phyloP scores from a whole-genome alignment of 257 asterid genomes.

The Solanum lignicaule region DNA sequence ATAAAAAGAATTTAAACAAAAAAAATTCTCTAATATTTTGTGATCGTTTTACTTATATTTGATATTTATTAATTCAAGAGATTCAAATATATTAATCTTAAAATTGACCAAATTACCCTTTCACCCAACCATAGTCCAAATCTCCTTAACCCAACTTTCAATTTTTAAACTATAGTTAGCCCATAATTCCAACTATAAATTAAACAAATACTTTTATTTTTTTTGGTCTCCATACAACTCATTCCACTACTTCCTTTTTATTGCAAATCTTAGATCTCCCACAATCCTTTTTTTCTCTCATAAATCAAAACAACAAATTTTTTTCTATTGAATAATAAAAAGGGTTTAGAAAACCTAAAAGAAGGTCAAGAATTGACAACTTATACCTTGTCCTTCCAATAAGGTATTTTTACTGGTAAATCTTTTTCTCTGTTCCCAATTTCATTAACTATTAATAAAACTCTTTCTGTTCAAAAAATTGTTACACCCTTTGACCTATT shows the following conservation, averaged over 20 bases:
- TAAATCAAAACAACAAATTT: background rate
- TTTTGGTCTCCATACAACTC: background rate
- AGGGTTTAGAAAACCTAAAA: background rate
- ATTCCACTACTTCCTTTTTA: background rate
- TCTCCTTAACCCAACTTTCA: background rate
- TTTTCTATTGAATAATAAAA: background rate
- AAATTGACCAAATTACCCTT: background rate
- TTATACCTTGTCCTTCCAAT: constrained; percentile 6
- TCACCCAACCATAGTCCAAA: background rate
- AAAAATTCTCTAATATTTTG: background rate
- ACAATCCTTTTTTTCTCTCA: background rate
- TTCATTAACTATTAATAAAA: background rate
- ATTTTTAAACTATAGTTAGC: background rate
- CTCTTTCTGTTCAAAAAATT: background rate
- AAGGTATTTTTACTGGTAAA: constrained; percentile 9
- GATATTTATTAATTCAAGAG: background rate
- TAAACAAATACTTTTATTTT: background rate
- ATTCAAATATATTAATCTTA: background rate
- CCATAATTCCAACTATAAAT: background rate
- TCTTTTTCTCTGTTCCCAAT: background rate
- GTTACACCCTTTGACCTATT: background rate
- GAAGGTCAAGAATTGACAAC: background rate
- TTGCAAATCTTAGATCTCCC: background rate
- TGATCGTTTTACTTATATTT: background rate
- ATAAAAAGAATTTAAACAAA: background rate